Percentiles rank a stretch among this genome's conserved stretches.
phyloP scores from a whole-genome alignment of 2,329 filamentous ascomycete species.

The Bertia moriformis region DNA sequence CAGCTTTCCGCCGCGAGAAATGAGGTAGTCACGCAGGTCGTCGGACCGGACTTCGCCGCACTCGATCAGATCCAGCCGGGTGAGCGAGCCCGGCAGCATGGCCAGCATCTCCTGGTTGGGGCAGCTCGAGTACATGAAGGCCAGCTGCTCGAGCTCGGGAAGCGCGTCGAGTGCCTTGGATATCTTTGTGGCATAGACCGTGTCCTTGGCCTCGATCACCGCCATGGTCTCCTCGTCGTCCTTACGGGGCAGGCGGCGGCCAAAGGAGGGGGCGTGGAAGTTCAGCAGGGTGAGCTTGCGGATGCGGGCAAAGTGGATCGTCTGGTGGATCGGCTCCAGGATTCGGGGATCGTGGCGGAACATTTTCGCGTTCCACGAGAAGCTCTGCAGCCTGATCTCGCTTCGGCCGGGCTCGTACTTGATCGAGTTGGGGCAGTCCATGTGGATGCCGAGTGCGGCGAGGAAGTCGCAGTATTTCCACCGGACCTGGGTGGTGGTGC shows the following conservation, averaged over 20 bases:
- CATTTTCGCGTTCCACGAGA: not conserved
- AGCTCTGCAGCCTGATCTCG: not conserved
- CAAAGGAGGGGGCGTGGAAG: not conserved
- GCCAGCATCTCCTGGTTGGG: not conserved
- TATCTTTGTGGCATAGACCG: not conserved
- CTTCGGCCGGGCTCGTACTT: not conserved
- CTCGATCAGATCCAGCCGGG: not conserved
- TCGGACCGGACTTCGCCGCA: not conserved
- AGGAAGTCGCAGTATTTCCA: not conserved
- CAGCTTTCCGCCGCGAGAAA: not conserved
- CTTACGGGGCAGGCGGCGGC: no score
- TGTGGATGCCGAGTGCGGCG: not conserved
- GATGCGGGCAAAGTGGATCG: not conserved
- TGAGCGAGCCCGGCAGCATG: not conserved
- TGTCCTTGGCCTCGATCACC: not conserved
- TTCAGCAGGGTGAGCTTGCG: not conserved
- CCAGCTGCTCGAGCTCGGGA: not conserved
- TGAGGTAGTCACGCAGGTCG: not conserved
- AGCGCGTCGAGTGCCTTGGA: not conserved
- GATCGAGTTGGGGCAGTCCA: not conserved
- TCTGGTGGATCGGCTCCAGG: not conserved
- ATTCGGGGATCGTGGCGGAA: not conserved
- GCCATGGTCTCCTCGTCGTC: not conserved
- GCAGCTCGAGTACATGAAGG: not conserved
- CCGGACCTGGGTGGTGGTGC: not conserved